These are phyloP conservation scores for Pseudogymnoascus verrucosus DNA, from an alignment of 2,329 filamentous ascomycete species.

Conservation along the genomic window DNA sequence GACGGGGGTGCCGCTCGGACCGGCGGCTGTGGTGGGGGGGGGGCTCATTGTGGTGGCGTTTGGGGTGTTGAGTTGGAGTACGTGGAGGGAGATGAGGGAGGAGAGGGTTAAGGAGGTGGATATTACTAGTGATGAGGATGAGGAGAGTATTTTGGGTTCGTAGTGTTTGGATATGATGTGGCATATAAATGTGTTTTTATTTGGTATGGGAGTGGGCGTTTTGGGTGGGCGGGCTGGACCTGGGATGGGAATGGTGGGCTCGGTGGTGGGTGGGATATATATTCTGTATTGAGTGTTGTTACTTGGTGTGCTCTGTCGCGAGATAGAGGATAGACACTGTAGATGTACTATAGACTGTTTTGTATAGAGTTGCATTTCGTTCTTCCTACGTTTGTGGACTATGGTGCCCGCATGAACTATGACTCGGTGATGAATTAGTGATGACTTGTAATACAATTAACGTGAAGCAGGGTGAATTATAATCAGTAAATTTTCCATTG, in stretches of 20 bases:
- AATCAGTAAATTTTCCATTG: conserved; percentile 4
- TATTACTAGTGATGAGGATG: conserved; percentile 34
- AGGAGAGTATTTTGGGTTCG: background rate
- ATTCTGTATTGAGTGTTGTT: background rate
- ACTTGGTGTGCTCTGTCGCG: background rate
- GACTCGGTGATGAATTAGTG: background rate
- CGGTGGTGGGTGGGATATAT: background rate
- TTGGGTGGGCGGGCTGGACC: background rate
- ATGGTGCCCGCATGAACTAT: too few species aligned
- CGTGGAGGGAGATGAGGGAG: conserved; percentile 87
- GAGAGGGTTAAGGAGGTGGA: conserved; percentile 53
- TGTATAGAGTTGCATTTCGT: background rate
- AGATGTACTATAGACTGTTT: conserved; percentile 6
- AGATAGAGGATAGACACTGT: background rate
- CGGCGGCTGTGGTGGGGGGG: conserved; percentile 73
- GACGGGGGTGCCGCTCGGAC: conserved; percentile 67
- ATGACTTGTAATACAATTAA: background rate
- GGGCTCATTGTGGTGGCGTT: conserved; percentile 84
- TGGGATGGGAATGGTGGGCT: background rate
- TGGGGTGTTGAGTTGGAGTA: conserved; percentile 78
- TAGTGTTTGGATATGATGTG: background rate
- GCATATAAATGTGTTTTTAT: background rate
- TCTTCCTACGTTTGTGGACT: background rate
- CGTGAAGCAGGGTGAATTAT: background rate
- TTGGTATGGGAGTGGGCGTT: background rate